These are phyloP conservation scores for Phaseolus coccineus DNA, from an alignment of 331 rosid genomes.

Conservation along the genomic window DNA sequence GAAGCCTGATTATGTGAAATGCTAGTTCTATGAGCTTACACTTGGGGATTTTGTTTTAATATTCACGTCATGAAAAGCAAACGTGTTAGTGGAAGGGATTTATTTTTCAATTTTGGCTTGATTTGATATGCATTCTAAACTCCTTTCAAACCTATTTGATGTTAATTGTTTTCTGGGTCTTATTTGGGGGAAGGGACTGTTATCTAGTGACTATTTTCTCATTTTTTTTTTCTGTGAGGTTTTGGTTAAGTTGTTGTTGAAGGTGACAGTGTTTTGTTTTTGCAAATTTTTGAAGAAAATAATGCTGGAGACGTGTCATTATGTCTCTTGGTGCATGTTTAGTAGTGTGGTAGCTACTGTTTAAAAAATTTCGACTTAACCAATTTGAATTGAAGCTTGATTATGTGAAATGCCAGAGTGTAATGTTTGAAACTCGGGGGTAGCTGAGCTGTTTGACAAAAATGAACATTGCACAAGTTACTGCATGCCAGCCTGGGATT, in stretches of 20 bases:
- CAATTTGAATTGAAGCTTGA: conserved; percentile 31
- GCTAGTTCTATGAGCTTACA: background rate
- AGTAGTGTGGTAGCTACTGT: conserved; percentile 8
- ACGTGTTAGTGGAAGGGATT: background rate
- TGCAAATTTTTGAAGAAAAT: conserved; percentile 5
- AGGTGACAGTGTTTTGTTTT: background rate
- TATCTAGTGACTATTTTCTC: background rate
- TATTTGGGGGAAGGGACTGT: background rate
- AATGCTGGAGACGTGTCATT: background rate
- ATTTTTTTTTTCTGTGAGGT: background rate
- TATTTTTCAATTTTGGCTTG: background rate
- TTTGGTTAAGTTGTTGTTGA: background rate
- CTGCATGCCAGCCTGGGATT: conserved; percentile 46
- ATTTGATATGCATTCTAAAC: background rate
- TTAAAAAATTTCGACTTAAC: background rate
- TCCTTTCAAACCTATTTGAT: conserved; percentile 14
- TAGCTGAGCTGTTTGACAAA: conserved; percentile 38
- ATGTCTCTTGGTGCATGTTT: background rate
- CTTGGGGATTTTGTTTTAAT: background rate
- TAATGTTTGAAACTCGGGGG: conserved; percentile 44
- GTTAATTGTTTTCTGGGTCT: background rate
- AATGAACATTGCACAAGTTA: conserved; percentile 52
- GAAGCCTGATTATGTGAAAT: conserved; percentile 35
- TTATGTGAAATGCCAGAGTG: conserved; percentile 38
- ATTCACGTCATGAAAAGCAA: background rate